A percentile compares a stretch with the other conserved stretches of the same genome.
Conservation (phyloP, 1,284 basidiomycete genomes). For the Singerocomus inundabilis region DNA sequence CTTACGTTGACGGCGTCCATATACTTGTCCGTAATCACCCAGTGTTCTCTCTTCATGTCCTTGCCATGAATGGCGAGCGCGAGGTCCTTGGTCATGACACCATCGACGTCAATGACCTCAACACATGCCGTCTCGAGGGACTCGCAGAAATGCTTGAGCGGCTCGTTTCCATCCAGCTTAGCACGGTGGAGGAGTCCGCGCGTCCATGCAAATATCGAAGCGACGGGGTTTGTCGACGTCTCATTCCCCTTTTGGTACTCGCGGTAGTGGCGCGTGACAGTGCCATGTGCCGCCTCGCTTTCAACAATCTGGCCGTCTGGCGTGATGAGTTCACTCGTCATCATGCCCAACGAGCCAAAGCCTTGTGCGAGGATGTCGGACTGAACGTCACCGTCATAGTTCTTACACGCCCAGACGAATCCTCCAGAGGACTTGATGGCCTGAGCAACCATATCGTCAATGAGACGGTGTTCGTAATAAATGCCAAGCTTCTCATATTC, state of each 20-base stretch:
- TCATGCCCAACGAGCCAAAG: conserved; percentile 93
- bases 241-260: conserved; percentile 96
- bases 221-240: conserved; percentile 97
- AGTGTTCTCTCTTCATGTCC: conserved; percentile 87
- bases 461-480: conserved; percentile 96
- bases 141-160: conserved; percentile 74
- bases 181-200: conserved; percentile 92
- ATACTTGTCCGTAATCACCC: conserved; percentile 90
- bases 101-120: conserved; percentile 88
- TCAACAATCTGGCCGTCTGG: conserved; percentile 92
- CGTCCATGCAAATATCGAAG: conserved; percentile 99
- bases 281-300: conserved; percentile 94
- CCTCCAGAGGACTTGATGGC: conserved; percentile 95
- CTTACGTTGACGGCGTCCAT: conserved; percentile 86
- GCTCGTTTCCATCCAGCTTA: conserved; percentile 85
- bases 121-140: conserved; percentile 88
- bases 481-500: conserved; percentile 82
- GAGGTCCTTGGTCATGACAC: conserved; percentile 96
- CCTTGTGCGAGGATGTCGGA: conserved; percentile 93
- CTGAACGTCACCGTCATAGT: conserved; percentile 96
- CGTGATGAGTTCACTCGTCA: conserved; percentile 96
- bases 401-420: conserved; percentile 98
- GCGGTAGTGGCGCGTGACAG: conserved; percentile 94
- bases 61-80: conserved; percentile 95
- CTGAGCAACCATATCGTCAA: conserved; percentile 97